These are phyloP conservation scores for Lactifluus echinatus DNA, from an alignment of 768 basidiomycete genomes.

Conservation along the genomic window DNA sequence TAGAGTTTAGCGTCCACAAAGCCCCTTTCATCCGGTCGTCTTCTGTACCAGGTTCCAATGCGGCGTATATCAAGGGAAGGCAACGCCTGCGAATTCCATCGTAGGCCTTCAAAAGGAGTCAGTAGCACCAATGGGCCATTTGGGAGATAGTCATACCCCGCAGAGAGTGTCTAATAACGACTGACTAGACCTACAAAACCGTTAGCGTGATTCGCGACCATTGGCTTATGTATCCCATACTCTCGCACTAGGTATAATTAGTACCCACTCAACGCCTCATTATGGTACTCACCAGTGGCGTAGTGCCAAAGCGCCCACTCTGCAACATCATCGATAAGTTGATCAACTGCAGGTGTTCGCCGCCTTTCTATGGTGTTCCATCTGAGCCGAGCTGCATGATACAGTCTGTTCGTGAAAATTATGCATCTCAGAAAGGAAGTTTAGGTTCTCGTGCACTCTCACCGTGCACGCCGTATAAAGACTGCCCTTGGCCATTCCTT, in stretches of 20 bases:
- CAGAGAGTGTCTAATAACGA: constrained; percentile 34
- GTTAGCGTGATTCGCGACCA: constrained; percentile 2
- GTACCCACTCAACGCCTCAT: not conserved
- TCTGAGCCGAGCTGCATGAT: constrained; percentile 56
- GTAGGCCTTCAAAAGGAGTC: constrained; percentile 38
- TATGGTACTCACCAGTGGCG: constrained; percentile 33
- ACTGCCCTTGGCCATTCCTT: constrained; percentile 72
- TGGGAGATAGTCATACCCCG: constrained; percentile 29
- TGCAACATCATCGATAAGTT: constrained; percentile 59
- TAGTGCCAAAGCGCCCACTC: constrained; percentile 78
- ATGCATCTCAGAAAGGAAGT: not conserved
- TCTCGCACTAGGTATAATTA: constrained; percentile 24
- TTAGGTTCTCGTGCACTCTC: constrained; percentile 13
- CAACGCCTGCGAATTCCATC: constrained; percentile 62
- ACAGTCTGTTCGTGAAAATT: constrained; percentile 33
- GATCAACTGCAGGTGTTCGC: constrained; percentile 50
- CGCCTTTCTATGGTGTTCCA: constrained; percentile 70
- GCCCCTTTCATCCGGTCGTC: constrained; percentile 93
- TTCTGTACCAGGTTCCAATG: constrained; percentile 59
- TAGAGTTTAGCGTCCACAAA: constrained; percentile 63
- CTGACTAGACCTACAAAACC: constrained; percentile 31
- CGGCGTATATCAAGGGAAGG: constrained; percentile 47
- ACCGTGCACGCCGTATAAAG: constrained; percentile 60
- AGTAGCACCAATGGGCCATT: not conserved
- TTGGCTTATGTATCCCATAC: constrained; percentile 20